phyloP scores from a whole-genome alignment of 1,139 yeast genomes.

The Hansenula sp. region DNA sequence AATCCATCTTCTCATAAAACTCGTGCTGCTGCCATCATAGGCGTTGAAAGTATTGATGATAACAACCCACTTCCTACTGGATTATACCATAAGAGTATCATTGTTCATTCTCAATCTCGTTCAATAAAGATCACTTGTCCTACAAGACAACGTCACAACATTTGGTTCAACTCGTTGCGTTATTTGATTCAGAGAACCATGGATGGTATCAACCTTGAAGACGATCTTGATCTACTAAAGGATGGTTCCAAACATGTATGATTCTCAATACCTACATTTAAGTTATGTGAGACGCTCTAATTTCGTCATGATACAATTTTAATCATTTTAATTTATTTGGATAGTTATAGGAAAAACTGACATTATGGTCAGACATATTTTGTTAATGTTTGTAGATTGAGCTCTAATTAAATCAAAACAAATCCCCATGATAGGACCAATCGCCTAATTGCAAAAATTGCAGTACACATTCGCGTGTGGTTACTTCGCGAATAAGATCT shows the following conservation, averaged over 20 bases:
- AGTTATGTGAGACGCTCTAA: too few species aligned
- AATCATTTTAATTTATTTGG: too few species aligned
- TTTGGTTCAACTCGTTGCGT: slow-evolving; percentile 85
- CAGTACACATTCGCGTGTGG: too few species aligned
- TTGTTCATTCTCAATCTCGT: slow-evolving; percentile 68
- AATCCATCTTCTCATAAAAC: slow-evolving; percentile 64
- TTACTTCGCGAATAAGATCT: background rate
- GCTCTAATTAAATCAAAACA: too few species aligned
- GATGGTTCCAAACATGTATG: background rate
- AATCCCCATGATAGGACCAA: too few species aligned
- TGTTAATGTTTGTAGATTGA: too few species aligned
- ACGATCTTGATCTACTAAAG: slow-evolving; percentile 12
- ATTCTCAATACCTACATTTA: too few species aligned
- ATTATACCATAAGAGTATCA: slow-evolving; percentile 75
- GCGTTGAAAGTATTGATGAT: slow-evolving; percentile 79
- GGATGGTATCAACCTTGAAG: slow-evolving; percentile 50
- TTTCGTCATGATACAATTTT: too few species aligned
- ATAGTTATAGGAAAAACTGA: too few species aligned
- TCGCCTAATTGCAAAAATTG: background rate
- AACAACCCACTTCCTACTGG: slow-evolving; percentile 90
- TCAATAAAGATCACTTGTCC: slow-evolving; percentile 81
- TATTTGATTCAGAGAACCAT: slow-evolving; percentile 68
- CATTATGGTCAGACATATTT: too few species aligned
- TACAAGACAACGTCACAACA: slow-evolving; percentile 81
- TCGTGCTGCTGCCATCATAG: slow-evolving; percentile 75